Evolutionary conservation across 2,329 filamentous ascomycete species (phyloP).

Genomic region (Aspergillus pseudotamarii): DNA sequence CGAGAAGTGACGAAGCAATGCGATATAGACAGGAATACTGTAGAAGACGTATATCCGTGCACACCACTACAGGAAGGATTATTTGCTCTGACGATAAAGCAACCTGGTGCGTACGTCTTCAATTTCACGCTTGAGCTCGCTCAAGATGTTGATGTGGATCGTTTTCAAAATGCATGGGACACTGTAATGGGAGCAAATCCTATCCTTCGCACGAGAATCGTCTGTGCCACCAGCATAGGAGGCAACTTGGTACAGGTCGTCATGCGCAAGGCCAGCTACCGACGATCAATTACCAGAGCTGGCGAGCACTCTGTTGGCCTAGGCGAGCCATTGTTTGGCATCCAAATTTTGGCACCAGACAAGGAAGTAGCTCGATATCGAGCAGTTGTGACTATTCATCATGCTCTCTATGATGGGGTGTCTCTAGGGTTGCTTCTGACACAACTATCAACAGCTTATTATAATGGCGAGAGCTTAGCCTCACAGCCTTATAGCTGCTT

Average conservation of each 20-base stretch:
- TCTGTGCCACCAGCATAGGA: background rate
- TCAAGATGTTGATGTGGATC: background rate
- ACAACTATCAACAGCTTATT: slow-evolving; percentile 4
- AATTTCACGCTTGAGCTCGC: background rate
- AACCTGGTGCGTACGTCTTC: background rate
- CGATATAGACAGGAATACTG: background rate
- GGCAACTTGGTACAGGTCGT: slow-evolving; percentile 7
- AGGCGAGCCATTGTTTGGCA: background rate
- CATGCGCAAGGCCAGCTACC: background rate
- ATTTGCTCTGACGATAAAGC: background rate
- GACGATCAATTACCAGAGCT: background rate
- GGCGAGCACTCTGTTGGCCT: background rate
- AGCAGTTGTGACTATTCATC: slow-evolving; percentile 4
- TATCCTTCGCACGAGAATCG: background rate
- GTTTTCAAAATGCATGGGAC: background rate
- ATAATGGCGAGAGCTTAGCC: background rate
- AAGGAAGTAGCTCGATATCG: background rate
- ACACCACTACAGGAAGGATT: background rate
- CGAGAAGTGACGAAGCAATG: background rate
- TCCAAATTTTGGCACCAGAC: background rate
- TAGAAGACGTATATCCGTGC: background rate
- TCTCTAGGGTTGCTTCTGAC: background rate
- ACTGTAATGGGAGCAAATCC: background rate
- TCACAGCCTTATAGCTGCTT: background rate
- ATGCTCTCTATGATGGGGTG: slow-evolving; percentile 8